Evolutionary conservation across 148 eudicot genomes (phyloP).

Genomic region (Euryodendron excelsum): DNA sequence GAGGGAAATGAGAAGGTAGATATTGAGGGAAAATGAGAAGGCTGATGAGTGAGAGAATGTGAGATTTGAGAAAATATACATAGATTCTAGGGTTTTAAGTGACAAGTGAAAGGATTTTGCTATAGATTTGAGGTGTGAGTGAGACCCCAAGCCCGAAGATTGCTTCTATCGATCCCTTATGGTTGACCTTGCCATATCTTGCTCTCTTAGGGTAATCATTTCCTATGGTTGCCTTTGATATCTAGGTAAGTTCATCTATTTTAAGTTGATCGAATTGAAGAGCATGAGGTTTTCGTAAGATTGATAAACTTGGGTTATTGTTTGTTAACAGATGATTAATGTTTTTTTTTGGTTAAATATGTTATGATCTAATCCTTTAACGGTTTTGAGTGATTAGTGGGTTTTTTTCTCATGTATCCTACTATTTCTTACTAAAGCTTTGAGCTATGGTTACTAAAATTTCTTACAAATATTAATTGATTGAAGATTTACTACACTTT

Average conservation of each 20-base stretch:
- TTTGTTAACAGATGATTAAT: background rate
- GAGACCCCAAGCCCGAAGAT: background rate
- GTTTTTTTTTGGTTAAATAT: background rate
- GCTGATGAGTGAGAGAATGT: no score
- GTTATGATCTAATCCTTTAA: no score
- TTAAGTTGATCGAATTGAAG: background rate
- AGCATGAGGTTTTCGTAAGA: background rate
- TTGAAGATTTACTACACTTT: background rate
- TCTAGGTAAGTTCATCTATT: background rate
- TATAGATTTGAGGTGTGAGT: background rate
- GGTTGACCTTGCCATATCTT: background rate
- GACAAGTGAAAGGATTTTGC: background rate
- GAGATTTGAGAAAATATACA: no score
- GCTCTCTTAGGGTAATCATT: background rate
- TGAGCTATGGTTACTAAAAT: background rate
- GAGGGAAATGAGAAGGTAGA: no score
- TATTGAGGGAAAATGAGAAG: no score
- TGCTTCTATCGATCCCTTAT: background rate
- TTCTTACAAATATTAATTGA: no score
- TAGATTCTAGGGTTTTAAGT: background rate
- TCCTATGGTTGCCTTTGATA: background rate
- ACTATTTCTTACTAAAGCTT: no score
- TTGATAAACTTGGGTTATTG: no score
- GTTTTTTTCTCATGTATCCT: no score
- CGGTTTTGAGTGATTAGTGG: no score